Base-by-base conservation (phyloP, 2,329 filamentous ascomycete genomes). In the Cladosporium oxysporum region DNA sequence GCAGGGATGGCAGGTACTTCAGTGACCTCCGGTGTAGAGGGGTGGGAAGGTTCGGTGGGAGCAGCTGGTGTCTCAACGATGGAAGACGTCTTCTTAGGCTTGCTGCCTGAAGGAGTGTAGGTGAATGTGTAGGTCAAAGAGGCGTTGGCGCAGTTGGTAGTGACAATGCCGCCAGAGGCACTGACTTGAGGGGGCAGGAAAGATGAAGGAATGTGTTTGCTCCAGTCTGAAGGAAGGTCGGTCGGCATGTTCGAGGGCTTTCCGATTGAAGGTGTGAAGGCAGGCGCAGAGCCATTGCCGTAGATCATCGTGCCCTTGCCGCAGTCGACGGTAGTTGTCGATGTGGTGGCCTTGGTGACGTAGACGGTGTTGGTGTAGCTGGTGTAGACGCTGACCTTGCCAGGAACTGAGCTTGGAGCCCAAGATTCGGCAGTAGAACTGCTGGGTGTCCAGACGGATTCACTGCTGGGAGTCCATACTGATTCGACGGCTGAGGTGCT, bases 1-100 rank as follows among this genome's bases (percentile, higher is more conserved):
- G 67, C 57, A 29, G 59, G 62, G 12, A 50, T 37, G 8, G 64
- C 55, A n/a, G 66, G 60, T 8, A 49, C 47, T 31, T 63, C 66
- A 14, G 41, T 50, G 44, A 52, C 66, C 41, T 62, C 50, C 28
- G 66, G 57, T 10, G 29, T 33, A 37, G 57, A 52, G n/a, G 64
- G 55, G 26, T 23, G 29, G 23, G 60, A 58, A 33, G 47, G 50
- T 33, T 29, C 41, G 10, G 49, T 55, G 12, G 61, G 61, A n/a
- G 16, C 49, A 28, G 49, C 26, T 29, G 49, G 61, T 31, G 49
- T 31, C 18, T 41, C 49, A 12, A 28, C 33, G 31, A 14, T 16
- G n/a, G 66, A 62, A 16, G 62, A 64, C 35, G 66, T 65, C 63
- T 63, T 63, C 66, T 67, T 66, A 35, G 66, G 58, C 64, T 66